These are phyloP conservation scores for Neurospora sp. DNA, from an alignment of 495 filamentous ascomycete genomes.

Conservation along the genomic window DNA sequence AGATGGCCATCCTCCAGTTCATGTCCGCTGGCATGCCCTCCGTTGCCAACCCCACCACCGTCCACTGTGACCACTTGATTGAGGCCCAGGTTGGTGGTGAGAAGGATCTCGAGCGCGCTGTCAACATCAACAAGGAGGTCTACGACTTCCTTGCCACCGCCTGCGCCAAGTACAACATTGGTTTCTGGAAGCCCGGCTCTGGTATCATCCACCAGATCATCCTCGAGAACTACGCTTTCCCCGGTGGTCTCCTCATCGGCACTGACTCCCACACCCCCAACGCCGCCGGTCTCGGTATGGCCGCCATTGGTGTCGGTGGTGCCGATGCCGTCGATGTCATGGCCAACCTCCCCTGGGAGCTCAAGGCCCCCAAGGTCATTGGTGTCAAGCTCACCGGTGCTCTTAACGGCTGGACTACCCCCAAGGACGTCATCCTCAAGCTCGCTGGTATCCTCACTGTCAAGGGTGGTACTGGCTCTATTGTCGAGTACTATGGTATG, in stretches of 20 bases:
- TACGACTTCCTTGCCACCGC: slow-evolving; percentile 94
- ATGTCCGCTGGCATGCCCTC: slow-evolving; percentile 96
- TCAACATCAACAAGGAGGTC: slow-evolving; percentile 97
- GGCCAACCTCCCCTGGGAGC: slow-evolving; percentile 94
- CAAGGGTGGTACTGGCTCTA: slow-evolving; percentile 94
- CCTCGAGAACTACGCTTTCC: slow-evolving; percentile 96
- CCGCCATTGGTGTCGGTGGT: slow-evolving; percentile 95
- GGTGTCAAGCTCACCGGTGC: slow-evolving; percentile 89
- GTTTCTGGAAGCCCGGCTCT: slow-evolving; percentile 97
- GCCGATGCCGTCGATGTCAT: slow-evolving; percentile 98
- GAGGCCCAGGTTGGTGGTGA: slow-evolving; percentile 91
- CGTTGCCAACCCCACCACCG: slow-evolving; percentile 89
- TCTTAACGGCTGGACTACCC: slow-evolving; percentile 86
- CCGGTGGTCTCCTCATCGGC: slow-evolving; percentile 94
- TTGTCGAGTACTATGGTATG: slow-evolving; percentile 77
- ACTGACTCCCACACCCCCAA: slow-evolving; percentile 99
- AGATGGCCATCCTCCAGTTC: slow-evolving; percentile 99
- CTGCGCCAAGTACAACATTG: slow-evolving; percentile 99
- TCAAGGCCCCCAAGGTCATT: slow-evolving; percentile 96
- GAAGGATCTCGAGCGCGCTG: slow-evolving; percentile 87
- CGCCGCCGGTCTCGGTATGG: slow-evolving; percentile 92
- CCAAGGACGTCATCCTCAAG: slow-evolving; percentile 98
- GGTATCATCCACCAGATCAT: slow-evolving; percentile 99
- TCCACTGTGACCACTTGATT: slow-evolving; percentile 99
- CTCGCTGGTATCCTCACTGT: slow-evolving; percentile 95